A percentile compares a stretch with the other conserved stretches of the same genome.
These are phyloP conservation scores for Beauveria asiatica DNA, from an alignment of 2,329 filamentous ascomycete genomes.

Conservation along the genomic window DNA sequence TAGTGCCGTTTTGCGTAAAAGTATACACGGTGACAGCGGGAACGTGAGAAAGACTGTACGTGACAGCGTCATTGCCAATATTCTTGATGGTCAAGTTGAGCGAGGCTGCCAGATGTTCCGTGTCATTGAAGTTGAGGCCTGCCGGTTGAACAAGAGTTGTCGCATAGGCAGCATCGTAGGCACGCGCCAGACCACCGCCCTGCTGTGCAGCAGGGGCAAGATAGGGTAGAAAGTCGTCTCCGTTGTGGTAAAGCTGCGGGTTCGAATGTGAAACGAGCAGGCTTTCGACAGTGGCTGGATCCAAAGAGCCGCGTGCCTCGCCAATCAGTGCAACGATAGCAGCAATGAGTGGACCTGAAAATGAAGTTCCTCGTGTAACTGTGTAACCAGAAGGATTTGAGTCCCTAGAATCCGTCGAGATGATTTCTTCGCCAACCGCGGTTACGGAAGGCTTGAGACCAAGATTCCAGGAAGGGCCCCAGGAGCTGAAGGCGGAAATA, in stretches of 20 bases:
- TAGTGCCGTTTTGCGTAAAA: slow-evolving; percentile 28
- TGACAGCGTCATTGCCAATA: slow-evolving; percentile 34
- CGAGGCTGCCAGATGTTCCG: slow-evolving; percentile 36
- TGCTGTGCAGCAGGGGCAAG: slow-evolving; percentile 10
- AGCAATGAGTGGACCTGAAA: slow-evolving; percentile 36
- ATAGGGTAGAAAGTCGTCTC: slow-evolving; percentile 13
- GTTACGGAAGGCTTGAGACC: slow-evolving; percentile 31
- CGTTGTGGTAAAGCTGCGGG: slow-evolving; percentile 31
- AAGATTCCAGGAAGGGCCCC: slow-evolving; percentile 34
- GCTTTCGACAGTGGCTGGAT: slow-evolving; percentile 34
- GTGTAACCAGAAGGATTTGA: slow-evolving; percentile 20
- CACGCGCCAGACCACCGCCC: slow-evolving; percentile 11
- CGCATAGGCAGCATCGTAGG: slow-evolving; percentile 6
- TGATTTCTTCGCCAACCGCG: slow-evolving; percentile 31
- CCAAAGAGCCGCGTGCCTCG: slow-evolving; percentile 34
- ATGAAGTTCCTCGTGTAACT: slow-evolving; percentile 32
- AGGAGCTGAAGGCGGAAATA: slow-evolving; percentile 27
- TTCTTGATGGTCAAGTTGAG: slow-evolving; percentile 43
- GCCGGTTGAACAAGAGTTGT: neutral
- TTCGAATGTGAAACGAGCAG: slow-evolving; percentile 34
- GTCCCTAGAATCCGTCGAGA: slow-evolving; percentile 35
- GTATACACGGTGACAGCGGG: slow-evolving; percentile 39
- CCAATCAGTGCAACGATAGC: slow-evolving; percentile 31
- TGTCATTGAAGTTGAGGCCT: slow-evolving; percentile 41
- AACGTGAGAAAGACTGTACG: slow-evolving; percentile 39